Conservation (phyloP, 2,329 filamentous ascomycete species). For the Aspergillus sp. region DNA sequence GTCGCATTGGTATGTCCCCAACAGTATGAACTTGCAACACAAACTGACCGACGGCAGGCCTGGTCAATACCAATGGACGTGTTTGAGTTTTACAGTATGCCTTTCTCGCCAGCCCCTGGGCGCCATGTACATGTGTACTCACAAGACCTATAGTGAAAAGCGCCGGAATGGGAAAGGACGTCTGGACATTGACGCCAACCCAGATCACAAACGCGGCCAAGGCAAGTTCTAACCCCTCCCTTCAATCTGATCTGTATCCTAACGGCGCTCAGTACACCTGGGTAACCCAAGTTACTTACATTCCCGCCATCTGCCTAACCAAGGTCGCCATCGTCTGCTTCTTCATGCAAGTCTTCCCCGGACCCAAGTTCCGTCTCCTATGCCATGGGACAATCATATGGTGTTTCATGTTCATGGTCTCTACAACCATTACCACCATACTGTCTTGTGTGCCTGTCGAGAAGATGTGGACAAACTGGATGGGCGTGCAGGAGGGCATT, state of each 20-base stretch:
- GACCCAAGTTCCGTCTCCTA: background rate
- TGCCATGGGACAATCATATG: background rate
- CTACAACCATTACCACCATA: background rate
- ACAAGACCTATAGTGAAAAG: background rate
- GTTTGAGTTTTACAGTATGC: conserved; percentile 5
- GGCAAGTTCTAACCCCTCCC: background rate
- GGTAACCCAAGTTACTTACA: conserved; percentile 3
- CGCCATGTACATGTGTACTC: background rate
- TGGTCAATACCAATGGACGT: background rate
- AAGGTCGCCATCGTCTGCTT: conserved; percentile 8
- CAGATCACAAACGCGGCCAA: conserved; percentile 2
- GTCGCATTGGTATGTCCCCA: background rate
- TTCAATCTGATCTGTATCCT: background rate
- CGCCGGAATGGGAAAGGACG: conserved; percentile 3
- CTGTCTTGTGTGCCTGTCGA: background rate
- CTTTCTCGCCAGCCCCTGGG: too few relatives aligned
- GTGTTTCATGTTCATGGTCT: conserved; percentile 7
- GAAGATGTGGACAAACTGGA: background rate
- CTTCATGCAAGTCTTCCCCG: conserved; percentile 4
- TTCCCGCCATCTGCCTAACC: background rate
- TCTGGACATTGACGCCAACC: conserved; percentile 3
- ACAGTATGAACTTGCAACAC: too few relatives aligned
- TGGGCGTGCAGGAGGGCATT: background rate
- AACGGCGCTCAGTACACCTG: background rate
- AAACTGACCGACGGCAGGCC: background rate